phyloP scores from a whole-genome alignment of 805 yeast genomes.

The Cyberlindnera euphorbiiphila region DNA sequence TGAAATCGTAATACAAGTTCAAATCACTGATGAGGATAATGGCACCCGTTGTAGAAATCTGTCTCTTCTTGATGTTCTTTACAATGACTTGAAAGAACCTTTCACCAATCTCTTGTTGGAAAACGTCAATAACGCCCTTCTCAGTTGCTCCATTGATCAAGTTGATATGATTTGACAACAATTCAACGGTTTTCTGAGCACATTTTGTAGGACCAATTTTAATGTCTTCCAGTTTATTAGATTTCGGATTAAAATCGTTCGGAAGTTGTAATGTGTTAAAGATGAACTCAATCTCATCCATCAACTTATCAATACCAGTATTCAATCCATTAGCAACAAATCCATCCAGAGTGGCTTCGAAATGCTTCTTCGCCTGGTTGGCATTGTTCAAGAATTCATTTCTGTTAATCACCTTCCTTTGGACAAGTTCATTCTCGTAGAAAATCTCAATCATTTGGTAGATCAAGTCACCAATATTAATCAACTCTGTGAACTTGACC shows the following conservation, averaged over 20 bases:
- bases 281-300: slow-evolving; percentile 70
- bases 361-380: slow-evolving; percentile 71
- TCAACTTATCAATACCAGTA: slow-evolving; percentile 84
- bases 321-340: slow-evolving; percentile 91
- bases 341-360: slow-evolving; percentile 80
- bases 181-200: slow-evolving; percentile 55
- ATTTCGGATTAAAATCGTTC: slow-evolving; percentile 56
- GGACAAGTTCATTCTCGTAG: slow-evolving; percentile 75
- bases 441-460: slow-evolving; percentile 90
- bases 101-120: slow-evolving; percentile 91
- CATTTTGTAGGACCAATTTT: slow-evolving; percentile 56
- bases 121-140: slow-evolving; percentile 82
- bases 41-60: slow-evolving; percentile 80
- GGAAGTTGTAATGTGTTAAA: slow-evolving; percentile 53
- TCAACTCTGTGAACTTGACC: slow-evolving; percentile 81
- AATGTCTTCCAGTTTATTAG: slow-evolving; percentile 10
- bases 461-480: slow-evolving; percentile 88
- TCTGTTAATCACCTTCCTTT: slow-evolving; percentile 54
- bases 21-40: slow-evolving; percentile 76
- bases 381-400: slow-evolving; percentile 79
- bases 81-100: slow-evolving; percentile 74
- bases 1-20: slow-evolving; percentile 72
- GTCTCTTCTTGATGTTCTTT: slow-evolving; percentile 68
- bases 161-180: slow-evolving; percentile 68
- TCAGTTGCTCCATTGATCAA: slow-evolving; percentile 80